Conservation (phyloP, 2,329 filamentous ascomycete genomes). For the Penicillium sp. region DNA sequence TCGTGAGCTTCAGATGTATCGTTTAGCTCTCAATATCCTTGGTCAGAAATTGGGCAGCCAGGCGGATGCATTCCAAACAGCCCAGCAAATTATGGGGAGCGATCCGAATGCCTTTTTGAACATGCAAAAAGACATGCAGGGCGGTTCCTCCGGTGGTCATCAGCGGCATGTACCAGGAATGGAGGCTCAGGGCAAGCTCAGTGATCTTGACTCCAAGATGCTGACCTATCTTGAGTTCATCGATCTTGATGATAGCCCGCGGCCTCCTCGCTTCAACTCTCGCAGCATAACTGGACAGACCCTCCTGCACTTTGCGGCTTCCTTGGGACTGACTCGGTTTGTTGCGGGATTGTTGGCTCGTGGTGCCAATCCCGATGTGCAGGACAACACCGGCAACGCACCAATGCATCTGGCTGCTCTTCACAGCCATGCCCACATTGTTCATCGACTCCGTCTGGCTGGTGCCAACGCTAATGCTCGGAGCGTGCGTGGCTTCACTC, state of each 20-base stretch:
- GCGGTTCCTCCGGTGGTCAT: constrained; percentile 42
- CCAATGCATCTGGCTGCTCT: constrained; percentile 80
- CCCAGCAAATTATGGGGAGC: constrained; percentile 50
- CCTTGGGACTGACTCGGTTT: constrained; percentile 72
- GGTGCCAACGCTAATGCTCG: constrained; percentile 71
- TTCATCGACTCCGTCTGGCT: constrained; percentile 70
- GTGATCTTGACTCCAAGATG: constrained; percentile 66
- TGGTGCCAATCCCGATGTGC: constrained; percentile 72
- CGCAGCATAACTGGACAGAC: constrained; percentile 69
- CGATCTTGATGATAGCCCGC: constrained; percentile 72
- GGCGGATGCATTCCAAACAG: constrained; percentile 49
- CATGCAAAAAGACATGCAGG: constrained; percentile 43
- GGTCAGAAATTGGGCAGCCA: constrained; percentile 49
- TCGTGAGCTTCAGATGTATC: constrained; percentile 49
- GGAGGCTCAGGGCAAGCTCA: constrained; percentile 43
- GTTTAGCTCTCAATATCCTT: constrained; percentile 45
- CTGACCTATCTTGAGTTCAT: constrained; percentile 75
- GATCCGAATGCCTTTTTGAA: constrained; percentile 51
- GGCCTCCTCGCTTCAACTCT: constrained; percentile 67
- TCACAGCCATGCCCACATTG: constrained; percentile 72
- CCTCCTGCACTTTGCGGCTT: constrained; percentile 77
- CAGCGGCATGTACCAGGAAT: constrained; percentile 47
- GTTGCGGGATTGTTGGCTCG: constrained; percentile 74
- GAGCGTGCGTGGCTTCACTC: constrained; percentile 68
- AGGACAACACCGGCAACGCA: constrained; percentile 78